These are phyloP conservation scores for Steccherinum ochraceum DNA, from an alignment of 768 basidiomycete genomes.

Conservation along the genomic window DNA sequence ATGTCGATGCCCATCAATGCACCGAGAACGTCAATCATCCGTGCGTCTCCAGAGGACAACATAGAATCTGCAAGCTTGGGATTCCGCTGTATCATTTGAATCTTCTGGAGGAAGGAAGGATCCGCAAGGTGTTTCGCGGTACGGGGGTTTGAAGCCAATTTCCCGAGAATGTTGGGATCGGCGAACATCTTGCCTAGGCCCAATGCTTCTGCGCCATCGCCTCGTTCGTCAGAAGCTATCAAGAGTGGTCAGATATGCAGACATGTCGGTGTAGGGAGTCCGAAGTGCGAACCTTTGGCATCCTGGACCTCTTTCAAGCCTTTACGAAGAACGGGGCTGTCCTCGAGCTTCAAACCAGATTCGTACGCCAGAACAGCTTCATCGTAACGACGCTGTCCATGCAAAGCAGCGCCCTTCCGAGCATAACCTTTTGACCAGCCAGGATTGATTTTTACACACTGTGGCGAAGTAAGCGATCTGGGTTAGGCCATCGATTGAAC, in stretches of 20 bases:
- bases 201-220: slow-evolving; percentile 38
- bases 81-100: slow-evolving; percentile 63
- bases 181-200: slow-evolving; percentile 74
- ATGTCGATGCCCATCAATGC: slow-evolving; percentile 92
- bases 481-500: too few relatives aligned
- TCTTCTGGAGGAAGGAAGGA: slow-evolving; percentile 74
- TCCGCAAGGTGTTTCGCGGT: slow-evolving; percentile 82
- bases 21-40: slow-evolving; percentile 92
- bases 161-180: slow-evolving; percentile 78
- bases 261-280: not conserved
- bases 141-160: slow-evolving; percentile 82
- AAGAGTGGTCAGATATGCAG: not conserved
- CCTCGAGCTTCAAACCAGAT: slow-evolving; percentile 73
- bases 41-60: slow-evolving; percentile 63
- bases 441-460: slow-evolving; percentile 79
- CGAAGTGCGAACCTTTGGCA: slow-evolving; percentile 58
- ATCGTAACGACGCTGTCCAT: slow-evolving; percentile 71
- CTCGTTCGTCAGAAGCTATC: slow-evolving; percentile 31
- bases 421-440: slow-evolving; percentile 88
- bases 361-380: slow-evolving; percentile 86
- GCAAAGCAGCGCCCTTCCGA: slow-evolving; percentile 89
- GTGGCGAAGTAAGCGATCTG: slow-evolving; percentile 6
- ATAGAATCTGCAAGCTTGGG: slow-evolving; percentile 53
- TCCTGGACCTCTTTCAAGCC: slow-evolving; percentile 86
- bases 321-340: slow-evolving; percentile 75